phyloP scores from a whole-genome alignment of 805 yeast species.

The Kazachstania taianensis region DNA sequence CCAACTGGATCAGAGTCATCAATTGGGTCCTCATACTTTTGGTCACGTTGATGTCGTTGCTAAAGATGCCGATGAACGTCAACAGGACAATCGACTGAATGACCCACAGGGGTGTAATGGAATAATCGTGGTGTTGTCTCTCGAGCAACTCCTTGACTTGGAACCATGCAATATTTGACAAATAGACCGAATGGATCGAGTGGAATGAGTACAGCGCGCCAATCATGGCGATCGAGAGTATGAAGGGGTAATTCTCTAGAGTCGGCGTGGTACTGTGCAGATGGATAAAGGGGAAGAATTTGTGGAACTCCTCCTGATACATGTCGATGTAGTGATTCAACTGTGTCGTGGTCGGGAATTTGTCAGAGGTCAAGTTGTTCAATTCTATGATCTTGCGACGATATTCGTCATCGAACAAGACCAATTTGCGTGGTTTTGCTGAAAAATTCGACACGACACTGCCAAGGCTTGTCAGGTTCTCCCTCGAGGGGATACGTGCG shows the following conservation, averaged over 20 bases:
- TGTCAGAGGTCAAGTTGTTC: conserved; percentile 44
- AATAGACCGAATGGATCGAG: conserved; percentile 58
- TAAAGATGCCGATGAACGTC: conserved; percentile 77
- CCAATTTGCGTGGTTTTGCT: not conserved
- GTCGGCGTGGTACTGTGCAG: conserved; percentile 46
- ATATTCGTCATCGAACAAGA: conserved; percentile 38
- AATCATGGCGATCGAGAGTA: conserved; percentile 73
- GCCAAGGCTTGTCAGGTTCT: not conserved
- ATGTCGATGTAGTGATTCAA: conserved; percentile 67
- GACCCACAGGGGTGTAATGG: conserved; percentile 74
- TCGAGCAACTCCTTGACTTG: conserved; percentile 64
- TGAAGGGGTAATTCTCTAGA: conserved; percentile 50
- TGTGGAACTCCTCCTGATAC: conserved; percentile 68
- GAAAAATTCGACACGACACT: no score
- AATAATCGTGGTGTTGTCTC: conserved; percentile 31
- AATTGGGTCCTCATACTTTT: conserved; percentile 72
- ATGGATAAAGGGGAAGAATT: conserved; percentile 58
- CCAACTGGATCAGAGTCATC: conserved; percentile 66
- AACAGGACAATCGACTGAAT: conserved; percentile 76
- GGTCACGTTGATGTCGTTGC: conserved; percentile 53
- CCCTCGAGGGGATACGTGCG: not conserved
- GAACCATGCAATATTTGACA: conserved; percentile 59
- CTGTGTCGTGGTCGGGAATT: conserved; percentile 69
- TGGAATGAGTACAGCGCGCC: conserved; percentile 84
- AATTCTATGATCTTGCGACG: conserved; percentile 43